A percentile compares a stretch with the other conserved stretches of the same genome.
Evolutionary conservation across 148 eudicot genomes (phyloP).

Genomic region (Silene conica): DNA sequence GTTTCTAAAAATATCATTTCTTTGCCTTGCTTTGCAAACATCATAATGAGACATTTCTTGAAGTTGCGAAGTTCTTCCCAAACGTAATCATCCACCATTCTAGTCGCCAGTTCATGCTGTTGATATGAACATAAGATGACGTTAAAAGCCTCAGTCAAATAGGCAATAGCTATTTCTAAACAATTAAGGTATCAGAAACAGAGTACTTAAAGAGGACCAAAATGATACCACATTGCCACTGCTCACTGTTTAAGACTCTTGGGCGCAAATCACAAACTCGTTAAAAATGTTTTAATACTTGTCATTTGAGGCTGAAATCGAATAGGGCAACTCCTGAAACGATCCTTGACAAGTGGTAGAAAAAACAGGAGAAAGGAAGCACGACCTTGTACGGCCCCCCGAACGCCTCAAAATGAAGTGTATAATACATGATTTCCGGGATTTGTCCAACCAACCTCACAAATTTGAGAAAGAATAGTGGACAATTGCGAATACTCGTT

Average conservation of each 20-base stretch:
- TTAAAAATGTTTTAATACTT: neutral
- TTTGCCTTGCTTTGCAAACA: conserved; percentile 90
- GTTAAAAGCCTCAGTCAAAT: neutral
- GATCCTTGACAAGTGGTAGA: no score
- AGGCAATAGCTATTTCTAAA: neutral
- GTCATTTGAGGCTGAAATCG: no score
- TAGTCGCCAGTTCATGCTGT: conserved; percentile 90
- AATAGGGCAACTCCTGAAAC: no score
- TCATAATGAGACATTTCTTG: conserved; percentile 94
- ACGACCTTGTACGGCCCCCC: no score
- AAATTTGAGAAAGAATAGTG: no score
- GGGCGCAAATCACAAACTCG: neutral
- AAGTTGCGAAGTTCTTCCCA: conserved; percentile 97
- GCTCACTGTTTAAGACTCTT: neutral
- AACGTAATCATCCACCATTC: conserved; percentile 80
- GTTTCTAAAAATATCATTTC: conserved; percentile 87
- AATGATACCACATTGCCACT: neutral
- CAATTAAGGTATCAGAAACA: neutral
- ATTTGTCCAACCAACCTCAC: no score
- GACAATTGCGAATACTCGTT: no score
- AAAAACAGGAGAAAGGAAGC: no score
- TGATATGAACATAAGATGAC: neutral
- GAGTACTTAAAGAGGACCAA: neutral
- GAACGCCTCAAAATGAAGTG: no score
- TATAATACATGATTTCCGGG: no score